phyloP scores from a whole-genome alignment of 2,329 filamentous ascomycete genomes.

The Pseudocercospora crystallina region DNA sequence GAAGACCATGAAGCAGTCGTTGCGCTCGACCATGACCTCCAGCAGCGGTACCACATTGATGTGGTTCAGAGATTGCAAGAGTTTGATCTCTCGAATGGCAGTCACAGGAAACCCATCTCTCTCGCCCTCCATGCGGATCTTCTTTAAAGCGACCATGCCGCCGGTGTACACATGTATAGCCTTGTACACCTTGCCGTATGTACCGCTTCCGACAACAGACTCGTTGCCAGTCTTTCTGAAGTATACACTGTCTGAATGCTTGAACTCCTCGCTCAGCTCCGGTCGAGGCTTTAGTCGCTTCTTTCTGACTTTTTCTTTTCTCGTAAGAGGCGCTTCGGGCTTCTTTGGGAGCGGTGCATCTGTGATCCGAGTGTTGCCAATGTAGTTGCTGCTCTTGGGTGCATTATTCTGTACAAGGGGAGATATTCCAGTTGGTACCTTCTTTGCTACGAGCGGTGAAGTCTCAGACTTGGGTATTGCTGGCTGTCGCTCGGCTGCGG shows the following conservation, averaged over 20 bases:
- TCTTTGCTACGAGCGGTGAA: conserved; percentile 50
- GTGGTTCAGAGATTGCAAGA: conserved; percentile 83
- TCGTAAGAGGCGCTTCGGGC: conserved; percentile 23
- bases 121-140: conserved; percentile 91
- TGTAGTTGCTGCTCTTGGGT: conserved; percentile 36
- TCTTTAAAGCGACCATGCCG: conserved; percentile 79
- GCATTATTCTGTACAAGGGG: conserved; percentile 29
- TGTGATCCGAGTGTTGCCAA: conserved; percentile 33
- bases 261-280: conserved; percentile 68
- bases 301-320: conserved; percentile 62
- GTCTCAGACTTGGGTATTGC: conserved; percentile 27
- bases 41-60: conserved; percentile 78
- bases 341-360: conserved; percentile 20
- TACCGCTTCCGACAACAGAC: conserved; percentile 92
- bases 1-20: conserved; percentile 99
- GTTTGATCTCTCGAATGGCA: conserved; percentile 85
- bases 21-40: conserved; percentile 97
- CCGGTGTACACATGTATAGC: conserved; percentile 90
- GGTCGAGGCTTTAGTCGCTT: conserved; percentile 71
- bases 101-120: conserved; percentile 89
- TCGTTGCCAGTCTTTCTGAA: conserved; percentile 96
- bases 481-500: conserved; percentile 37
- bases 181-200: conserved; percentile 94
- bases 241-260: conserved; percentile 83
- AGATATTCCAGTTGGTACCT: conserved; percentile 36